Evolutionary conservation across 352 stramenopile species (phyloP).

Genomic region (Globisporangium middletonii): DNA sequence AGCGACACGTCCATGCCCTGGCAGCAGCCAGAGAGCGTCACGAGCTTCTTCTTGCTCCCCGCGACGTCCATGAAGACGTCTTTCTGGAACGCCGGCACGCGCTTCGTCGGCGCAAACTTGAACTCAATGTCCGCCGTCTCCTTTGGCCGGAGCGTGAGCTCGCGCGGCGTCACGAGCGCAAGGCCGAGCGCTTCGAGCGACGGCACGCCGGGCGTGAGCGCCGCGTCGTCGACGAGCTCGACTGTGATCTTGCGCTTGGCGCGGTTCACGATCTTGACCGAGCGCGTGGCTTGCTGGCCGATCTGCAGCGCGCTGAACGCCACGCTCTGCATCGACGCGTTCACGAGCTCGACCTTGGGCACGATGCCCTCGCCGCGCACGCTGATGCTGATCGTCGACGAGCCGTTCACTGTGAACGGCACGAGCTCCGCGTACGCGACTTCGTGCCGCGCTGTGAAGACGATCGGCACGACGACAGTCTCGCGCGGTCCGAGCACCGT

Average conservation of each 20-base stretch:
- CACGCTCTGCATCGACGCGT: constrained; percentile 75
- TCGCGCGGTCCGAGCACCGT: constrained; percentile 79
- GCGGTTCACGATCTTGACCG: constrained; percentile 83
- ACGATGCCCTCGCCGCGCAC: constrained; percentile 71
- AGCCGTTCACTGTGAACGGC: constrained; percentile 89
- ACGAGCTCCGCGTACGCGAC: constrained; percentile 79
- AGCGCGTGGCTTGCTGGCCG: constrained; percentile 61
- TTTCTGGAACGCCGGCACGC: constrained; percentile 56
- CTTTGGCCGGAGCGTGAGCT: constrained; percentile 66
- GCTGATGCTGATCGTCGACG: constrained; percentile 66
- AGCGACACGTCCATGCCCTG: constrained; percentile 89
- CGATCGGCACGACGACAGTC: constrained; percentile 67
- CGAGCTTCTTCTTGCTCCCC: constrained; percentile 64
- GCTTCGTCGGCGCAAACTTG: constrained; percentile 62
- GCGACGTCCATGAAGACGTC: constrained; percentile 58
- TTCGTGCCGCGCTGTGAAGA: constrained; percentile 85
- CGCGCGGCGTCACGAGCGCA: constrained; percentile 51
- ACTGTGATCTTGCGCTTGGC: constrained; percentile 71
- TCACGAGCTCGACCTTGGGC: constrained; percentile 85
- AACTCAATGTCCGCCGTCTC: constrained; percentile 76
- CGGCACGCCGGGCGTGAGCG: constrained; percentile 10
- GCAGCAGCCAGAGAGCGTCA: constrained; percentile 79
- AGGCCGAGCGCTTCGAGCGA: constrained; percentile 48
- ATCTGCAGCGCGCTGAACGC: constrained; percentile 83
- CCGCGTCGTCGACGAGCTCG: constrained; percentile 33